Percentiles rank a stretch among this genome's conserved stretches.
Conservation (phyloP, 331 rosid genomes). For the Rosa hybrid region DNA sequence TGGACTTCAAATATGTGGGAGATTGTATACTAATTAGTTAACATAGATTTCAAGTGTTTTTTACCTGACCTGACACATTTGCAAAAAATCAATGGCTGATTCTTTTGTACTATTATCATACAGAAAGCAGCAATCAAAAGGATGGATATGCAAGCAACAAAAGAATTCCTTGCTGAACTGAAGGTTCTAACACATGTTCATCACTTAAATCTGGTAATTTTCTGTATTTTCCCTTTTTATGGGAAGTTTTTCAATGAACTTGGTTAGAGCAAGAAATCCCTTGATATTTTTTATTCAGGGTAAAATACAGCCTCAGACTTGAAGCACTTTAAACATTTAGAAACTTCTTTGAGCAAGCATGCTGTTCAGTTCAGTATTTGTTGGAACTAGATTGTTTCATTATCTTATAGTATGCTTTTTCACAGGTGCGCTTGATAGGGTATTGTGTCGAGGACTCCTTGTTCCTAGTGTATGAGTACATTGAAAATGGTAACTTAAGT, state of each 20-base stretch:
- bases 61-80: neutral
- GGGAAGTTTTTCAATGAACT: neutral
- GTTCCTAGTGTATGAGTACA: slow-evolving; percentile 85
- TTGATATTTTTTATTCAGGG: neutral
- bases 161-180: slow-evolving; percentile 76
- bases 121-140: slow-evolving; percentile 80
- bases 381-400: neutral
- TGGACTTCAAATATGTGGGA: neutral
- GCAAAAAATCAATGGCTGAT: neutral
- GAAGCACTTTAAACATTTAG: neutral
- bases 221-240: neutral
- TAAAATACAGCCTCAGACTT: neutral
- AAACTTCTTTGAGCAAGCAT: neutral
- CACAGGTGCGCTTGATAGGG: slow-evolving; percentile 89
- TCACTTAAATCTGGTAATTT: slow-evolving; percentile 77
- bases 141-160: slow-evolving; percentile 78
- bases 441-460: slow-evolving; percentile 77
- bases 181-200: slow-evolving; percentile 78
- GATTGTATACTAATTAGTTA: neutral
- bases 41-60: neutral
- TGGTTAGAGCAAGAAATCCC: neutral
- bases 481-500: slow-evolving; percentile 84
- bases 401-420: neutral
- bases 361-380: neutral
- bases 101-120: slow-evolving; percentile 1